These are phyloP conservation scores for Zymoseptoria ardabiliae DNA, from an alignment of 2,329 filamentous ascomycete genomes.

Conservation along the genomic window DNA sequence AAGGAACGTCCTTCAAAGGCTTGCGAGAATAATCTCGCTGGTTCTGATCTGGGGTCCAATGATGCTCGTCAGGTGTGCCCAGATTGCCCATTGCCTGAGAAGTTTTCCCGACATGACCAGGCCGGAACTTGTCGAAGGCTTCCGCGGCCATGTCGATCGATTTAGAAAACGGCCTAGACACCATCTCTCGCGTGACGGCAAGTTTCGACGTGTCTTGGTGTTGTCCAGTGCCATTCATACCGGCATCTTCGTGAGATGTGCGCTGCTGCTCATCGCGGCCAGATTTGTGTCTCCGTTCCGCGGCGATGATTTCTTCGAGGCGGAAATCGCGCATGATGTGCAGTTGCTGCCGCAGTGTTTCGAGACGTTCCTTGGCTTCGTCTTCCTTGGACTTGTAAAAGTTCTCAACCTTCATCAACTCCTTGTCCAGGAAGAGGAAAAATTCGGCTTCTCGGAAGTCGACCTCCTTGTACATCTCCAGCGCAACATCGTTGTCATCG, in stretches of 20 bases:
- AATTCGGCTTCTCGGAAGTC: constrained; percentile 76
- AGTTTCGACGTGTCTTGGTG: background rate
- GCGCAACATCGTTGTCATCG: constrained; percentile 38
- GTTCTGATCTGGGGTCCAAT: constrained; percentile 17
- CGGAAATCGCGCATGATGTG: constrained; percentile 88
- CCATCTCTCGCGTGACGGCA: background rate
- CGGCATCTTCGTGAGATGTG: background rate
- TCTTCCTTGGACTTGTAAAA: constrained; percentile 88
- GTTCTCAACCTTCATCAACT: constrained; percentile 82
- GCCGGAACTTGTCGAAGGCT: constrained; percentile 27
- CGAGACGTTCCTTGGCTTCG: constrained; percentile 67
- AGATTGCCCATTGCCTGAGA: constrained; percentile 39
- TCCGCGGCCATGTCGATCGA: constrained; percentile 12
- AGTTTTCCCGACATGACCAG: constrained; percentile 49
- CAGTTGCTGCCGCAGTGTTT: constrained; percentile 69
- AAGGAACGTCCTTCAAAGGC: constrained; percentile 56
- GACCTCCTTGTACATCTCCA: constrained; percentile 55
- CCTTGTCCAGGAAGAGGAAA: constrained; percentile 71
- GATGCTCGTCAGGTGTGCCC: constrained; percentile 30
- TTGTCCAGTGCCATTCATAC: background rate
- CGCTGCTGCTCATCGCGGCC: background rate
- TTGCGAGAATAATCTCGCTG: constrained; percentile 39
- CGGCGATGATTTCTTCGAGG: constrained; percentile 59
- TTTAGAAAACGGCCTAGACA: constrained; percentile 10
- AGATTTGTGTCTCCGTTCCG: constrained; percentile 27